These are phyloP conservation scores for Penicillium sp. DNA, from an alignment of 2,329 filamentous ascomycete species.

Conservation along the genomic window DNA sequence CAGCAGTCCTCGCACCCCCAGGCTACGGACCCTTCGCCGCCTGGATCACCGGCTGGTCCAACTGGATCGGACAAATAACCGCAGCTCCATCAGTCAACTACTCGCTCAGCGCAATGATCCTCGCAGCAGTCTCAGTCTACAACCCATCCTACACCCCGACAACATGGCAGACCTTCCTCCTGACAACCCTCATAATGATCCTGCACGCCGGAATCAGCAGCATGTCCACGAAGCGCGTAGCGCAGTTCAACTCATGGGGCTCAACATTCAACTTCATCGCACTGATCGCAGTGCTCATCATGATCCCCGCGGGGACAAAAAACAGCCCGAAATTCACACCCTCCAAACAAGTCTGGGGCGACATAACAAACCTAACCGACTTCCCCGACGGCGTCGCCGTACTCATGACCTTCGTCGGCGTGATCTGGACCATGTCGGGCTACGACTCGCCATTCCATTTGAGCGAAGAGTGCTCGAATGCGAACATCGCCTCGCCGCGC, in stretches of 20 bases:
- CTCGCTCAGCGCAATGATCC: conserved; percentile 66
- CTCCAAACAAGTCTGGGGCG: conserved; percentile 62
- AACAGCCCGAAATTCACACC: conserved; percentile 60
- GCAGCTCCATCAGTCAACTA: conserved; percentile 68
- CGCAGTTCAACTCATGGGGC: conserved; percentile 67
- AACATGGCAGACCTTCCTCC: conserved; percentile 66
- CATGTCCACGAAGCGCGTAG: conserved; percentile 70
- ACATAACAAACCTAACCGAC: conserved; percentile 65
- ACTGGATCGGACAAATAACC: conserved; percentile 68
- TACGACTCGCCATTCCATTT: conserved; percentile 71
- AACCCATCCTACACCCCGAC: conserved; percentile 65
- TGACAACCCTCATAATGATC: conserved; percentile 66
- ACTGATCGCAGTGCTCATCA: conserved; percentile 64
- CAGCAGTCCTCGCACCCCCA: conserved; percentile 67
- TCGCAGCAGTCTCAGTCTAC: conserved; percentile 67
- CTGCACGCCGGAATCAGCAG: conserved; percentile 67
- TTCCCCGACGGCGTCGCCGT: conserved; percentile 67
- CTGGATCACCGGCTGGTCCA: conserved; percentile 70
- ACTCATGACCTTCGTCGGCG: conserved; percentile 69
- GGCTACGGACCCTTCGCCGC: conserved; percentile 66
- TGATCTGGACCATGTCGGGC: conserved; percentile 69
- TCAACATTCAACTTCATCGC: conserved; percentile 70
- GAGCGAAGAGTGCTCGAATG: conserved; percentile 74
- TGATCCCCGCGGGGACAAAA: conserved; percentile 64
- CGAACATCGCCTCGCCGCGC: conserved; percentile 66